Evolutionary conservation across 768 basidiomycete species (phyloP).

Genomic region (Russula ochroleuca): DNA sequence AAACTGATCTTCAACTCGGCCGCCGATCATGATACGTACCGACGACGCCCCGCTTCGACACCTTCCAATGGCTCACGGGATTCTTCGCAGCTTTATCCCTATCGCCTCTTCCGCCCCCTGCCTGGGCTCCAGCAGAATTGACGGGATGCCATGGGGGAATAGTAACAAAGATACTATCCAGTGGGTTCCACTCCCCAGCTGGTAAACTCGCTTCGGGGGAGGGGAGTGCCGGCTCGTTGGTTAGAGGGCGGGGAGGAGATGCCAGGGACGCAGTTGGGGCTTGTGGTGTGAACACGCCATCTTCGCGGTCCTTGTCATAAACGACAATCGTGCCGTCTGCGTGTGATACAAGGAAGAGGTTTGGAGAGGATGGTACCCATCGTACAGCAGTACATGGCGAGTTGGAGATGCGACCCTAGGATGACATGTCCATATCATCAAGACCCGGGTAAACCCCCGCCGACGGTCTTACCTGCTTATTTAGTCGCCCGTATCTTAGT

Average conservation of each 20-base stretch:
- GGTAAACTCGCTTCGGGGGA: slow-evolving; percentile 32
- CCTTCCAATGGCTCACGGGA: slow-evolving; percentile 86
- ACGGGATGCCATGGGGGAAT: slow-evolving; percentile 85
- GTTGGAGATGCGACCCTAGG: slow-evolving; percentile 68
- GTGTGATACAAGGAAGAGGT: slow-evolving; percentile 82
- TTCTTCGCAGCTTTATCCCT: slow-evolving; percentile 76
- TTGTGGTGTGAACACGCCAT: slow-evolving; percentile 66
- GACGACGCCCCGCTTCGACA: slow-evolving; percentile 66
- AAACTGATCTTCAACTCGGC: slow-evolving; percentile 4
- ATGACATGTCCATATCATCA: slow-evolving; percentile 19
- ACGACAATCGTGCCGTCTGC: slow-evolving; percentile 86
- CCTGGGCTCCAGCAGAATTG: slow-evolving; percentile 40
- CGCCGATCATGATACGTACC: slow-evolving; percentile 43
- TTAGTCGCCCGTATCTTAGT: slow-evolving; percentile 78
- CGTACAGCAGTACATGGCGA: slow-evolving; percentile 86
- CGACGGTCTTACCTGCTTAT: slow-evolving; percentile 61
- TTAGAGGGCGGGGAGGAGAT: slow-evolving; percentile 27
- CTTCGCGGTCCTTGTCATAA: slow-evolving; percentile 89
- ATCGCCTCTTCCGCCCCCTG: slow-evolving; percentile 35
- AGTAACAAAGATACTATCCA: slow-evolving; percentile 71
- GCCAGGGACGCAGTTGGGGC: slow-evolving; percentile 42
- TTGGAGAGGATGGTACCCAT: slow-evolving; percentile 79
- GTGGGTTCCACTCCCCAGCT: slow-evolving; percentile 67
- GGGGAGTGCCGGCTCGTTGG: slow-evolving; percentile 29
- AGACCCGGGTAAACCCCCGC: not conserved